Evolutionary conservation across 2,329 filamentous ascomycete species (phyloP).

Genomic region (Calonectria hawksworthii): DNA sequence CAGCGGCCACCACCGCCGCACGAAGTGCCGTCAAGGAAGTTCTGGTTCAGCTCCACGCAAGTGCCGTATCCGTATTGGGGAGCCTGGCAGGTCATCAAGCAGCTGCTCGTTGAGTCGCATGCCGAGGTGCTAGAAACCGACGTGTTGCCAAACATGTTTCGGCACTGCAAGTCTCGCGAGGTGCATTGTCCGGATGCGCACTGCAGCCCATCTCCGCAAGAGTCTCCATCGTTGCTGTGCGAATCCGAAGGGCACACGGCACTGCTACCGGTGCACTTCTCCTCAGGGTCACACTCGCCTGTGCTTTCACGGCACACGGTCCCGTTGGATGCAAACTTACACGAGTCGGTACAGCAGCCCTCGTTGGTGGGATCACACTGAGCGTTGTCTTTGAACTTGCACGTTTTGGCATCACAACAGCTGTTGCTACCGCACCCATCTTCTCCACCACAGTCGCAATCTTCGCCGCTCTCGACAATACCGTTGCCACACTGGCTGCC

Average conservation of each 20-base stretch:
- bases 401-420: constrained; percentile 90
- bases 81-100: constrained; percentile 82
- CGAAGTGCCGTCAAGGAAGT: constrained; percentile 92
- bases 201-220: constrained; percentile 78
- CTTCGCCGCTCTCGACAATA: constrained; percentile 93
- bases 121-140: constrained; percentile 84
- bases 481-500: constrained; percentile 95
- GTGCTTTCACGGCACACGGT: constrained; percentile 86
- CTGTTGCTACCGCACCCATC: constrained; percentile 78
- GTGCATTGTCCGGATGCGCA: constrained; percentile 97
- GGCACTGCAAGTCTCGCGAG: constrained; percentile 90
- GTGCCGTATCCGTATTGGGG: constrained; percentile 74
- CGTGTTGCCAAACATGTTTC: constrained; percentile 82
- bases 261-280: constrained; percentile 81
- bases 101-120: constrained; percentile 73
- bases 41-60: constrained; percentile 86
- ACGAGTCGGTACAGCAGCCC: constrained; percentile 80
- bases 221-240: constrained; percentile 76
- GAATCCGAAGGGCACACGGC: constrained; percentile 82
- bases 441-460: constrained; percentile 93
- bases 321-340: constrained; percentile 75
- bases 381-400: constrained; percentile 82
- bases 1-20: constrained; percentile 88
- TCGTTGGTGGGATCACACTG: constrained; percentile 88
- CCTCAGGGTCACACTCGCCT: constrained; percentile 86